Evolutionary conservation across 192 early-diverging fungal genomes (phyloP).

Genomic region (Coemansia sp.): DNA sequence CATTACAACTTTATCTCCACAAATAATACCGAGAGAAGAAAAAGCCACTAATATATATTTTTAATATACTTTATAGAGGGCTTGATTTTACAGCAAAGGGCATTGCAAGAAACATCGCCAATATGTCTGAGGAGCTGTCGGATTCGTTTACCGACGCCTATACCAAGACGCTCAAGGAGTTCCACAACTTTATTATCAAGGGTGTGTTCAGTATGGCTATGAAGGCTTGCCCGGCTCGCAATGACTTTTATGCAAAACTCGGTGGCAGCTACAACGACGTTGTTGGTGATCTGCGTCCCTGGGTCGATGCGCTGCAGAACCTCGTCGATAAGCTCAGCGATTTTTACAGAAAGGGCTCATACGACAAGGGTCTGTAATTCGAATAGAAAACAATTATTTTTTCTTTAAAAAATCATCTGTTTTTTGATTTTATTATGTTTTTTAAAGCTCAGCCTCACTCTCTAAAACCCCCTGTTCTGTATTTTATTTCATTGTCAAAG

Average conservation of each 20-base stretch:
- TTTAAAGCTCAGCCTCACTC: too few species aligned
- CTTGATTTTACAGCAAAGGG: constrained; percentile 76
- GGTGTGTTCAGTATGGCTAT: constrained; percentile 73
- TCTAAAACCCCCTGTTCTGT: too few species aligned
- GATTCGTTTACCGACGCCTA: constrained; percentile 76
- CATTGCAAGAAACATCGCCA: constrained; percentile 60
- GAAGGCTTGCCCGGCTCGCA: constrained; percentile 88
- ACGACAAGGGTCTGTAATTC: constrained; percentile 56
- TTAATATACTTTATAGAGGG: constrained; percentile 51
- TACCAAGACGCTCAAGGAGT: constrained; percentile 65
- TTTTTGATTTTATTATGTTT: too few species aligned
- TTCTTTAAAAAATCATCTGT: too few species aligned
- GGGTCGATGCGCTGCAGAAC: constrained; percentile 74
- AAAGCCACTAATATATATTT: background rate
- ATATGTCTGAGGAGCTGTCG: constrained; percentile 62
- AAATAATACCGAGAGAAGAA: background rate
- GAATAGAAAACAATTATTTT: too few species aligned
- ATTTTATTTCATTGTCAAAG: too few species aligned
- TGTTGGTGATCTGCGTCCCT: constrained; percentile 61
- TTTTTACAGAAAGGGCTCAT: constrained; percentile 57
- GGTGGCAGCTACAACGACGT: constrained; percentile 64
- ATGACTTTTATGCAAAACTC: constrained; percentile 85
- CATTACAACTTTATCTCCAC: too few species aligned
- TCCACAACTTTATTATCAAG: constrained; percentile 69
- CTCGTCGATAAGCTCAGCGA: constrained; percentile 64